phyloP scores from a whole-genome alignment of 73 alveolate species.

The Tetrahymena borealis region DNA sequence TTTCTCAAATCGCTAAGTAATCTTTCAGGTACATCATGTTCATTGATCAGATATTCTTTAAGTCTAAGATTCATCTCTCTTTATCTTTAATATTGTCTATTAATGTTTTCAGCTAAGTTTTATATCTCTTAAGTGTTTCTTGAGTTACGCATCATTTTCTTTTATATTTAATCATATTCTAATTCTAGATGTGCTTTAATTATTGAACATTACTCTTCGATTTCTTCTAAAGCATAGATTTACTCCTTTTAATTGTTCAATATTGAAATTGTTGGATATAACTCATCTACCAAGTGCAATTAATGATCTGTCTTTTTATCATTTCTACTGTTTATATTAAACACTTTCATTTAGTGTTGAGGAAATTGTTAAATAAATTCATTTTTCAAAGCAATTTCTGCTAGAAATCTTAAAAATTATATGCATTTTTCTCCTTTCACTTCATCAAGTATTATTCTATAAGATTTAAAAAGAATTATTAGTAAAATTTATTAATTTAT shows the following conservation, averaged over 20 bases:
- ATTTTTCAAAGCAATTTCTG: not conserved
- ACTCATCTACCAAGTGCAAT: not conserved
- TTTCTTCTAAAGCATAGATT: not conserved
- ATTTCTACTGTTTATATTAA: not conserved
- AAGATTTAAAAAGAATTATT: not conserved
- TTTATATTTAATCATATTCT: not conserved
- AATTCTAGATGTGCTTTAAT: not conserved
- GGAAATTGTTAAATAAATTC: not conserved
- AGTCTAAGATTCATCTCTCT: not conserved
- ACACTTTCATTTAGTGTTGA: not conserved
- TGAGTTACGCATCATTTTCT: not conserved
- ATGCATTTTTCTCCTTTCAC: not conserved
- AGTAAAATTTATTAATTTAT: not conserved
- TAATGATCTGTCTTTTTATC: not conserved
- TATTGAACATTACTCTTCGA: not conserved
- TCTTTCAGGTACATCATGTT: not conserved
- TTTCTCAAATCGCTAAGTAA: not conserved
- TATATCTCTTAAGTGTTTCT: not conserved
- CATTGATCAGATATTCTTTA: not conserved
- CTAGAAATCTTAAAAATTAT: not conserved
- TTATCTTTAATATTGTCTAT: not conserved
- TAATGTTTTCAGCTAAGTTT: not conserved
- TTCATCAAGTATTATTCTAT: not conserved
- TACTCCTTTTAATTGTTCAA: not conserved
- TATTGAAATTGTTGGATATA: not conserved